Evolutionary conservation across 768 basidiomycete genomes (phyloP), one percentile per base, ranked within the genome.

Genomic region (Dictyophora rubrovolvata): DNA sequence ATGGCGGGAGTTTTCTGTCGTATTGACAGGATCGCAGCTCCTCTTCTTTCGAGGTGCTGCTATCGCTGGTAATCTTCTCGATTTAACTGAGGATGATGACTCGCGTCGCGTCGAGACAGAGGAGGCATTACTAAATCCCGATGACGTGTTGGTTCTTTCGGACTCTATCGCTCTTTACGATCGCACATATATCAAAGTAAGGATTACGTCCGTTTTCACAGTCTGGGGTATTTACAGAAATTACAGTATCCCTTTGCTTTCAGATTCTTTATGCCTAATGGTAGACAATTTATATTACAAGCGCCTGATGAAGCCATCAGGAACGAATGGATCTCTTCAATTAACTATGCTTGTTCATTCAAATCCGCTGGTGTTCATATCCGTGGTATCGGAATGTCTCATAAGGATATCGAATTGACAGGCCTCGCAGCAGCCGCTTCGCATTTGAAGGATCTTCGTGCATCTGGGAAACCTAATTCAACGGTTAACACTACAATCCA

Each of bases 321-420:
- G 74, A 87, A 93, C 65, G 81, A 86, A 62, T 99, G 96, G 96
- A 84, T 98, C 62, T 79, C 86, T 14, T 77, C 79, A 34, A 92
- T 98, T 67, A 99, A 99, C 71, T 98, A 96, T 68, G 93, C 93
- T 2, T 87, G 91, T 60, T 77, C 90, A 5, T 98, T 96, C 81
- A 93, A 87, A 72, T 84, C 90, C 1, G 79, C 84, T 16, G 87
- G 87, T 10, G 76, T 97, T 37, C 78, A 82, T 49, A 92, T 96
- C 82, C 82, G 93, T 20, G 77, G 88, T 0, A 71, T 79, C 12
- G 82, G 79, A 17, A 82, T 92, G 77, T 80, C 85, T 18, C 75
- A 78, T 51, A 79, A 77, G 64, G 87, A 86, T 64, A 81, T 89
- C 33, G 80, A 87, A 62, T 77, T 89, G 46, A 87, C 89, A 2